Percentiles rank a stretch among this genome's conserved stretches.
Evolutionary conservation across 768 basidiomycete species (phyloP).

Genomic region (Hypholoma sublateritium): DNA sequence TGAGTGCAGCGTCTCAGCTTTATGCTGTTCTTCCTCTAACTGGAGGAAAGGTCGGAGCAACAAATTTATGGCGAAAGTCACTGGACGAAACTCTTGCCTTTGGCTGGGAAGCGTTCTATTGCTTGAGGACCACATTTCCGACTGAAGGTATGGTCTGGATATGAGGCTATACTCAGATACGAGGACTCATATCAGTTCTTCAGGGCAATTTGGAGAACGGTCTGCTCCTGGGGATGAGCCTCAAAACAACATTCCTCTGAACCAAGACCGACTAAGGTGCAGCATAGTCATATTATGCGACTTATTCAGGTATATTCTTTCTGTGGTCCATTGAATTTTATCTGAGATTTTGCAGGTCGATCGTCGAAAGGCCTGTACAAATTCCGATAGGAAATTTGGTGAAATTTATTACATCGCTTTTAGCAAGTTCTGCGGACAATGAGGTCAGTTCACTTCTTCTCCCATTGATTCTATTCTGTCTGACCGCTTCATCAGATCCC

Average conservation of each 20-base stretch:
- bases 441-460: constrained; percentile 28
- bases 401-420: constrained; percentile 50
- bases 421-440: constrained; percentile 48
- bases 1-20: constrained; percentile 53
- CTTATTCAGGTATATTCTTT: constrained; percentile 48
- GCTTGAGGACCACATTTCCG: constrained; percentile 61
- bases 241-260: constrained; percentile 48
- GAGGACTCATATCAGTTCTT: neutral
- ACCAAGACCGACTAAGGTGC: constrained; percentile 61
- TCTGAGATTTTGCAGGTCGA: constrained; percentile 39
- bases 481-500: constrained; percentile 36
- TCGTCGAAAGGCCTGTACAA: constrained; percentile 59
- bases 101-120: constrained; percentile 61
- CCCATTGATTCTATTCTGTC: constrained; percentile 1
- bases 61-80: constrained; percentile 72
- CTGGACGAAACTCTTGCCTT: constrained; percentile 68
- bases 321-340: neutral
- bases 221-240: constrained; percentile 39
- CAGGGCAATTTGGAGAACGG: constrained; percentile 10
- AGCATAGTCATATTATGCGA: constrained; percentile 50
- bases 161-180: neutral
- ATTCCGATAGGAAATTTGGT: constrained; percentile 67
- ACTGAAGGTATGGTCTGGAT: constrained; percentile 35
- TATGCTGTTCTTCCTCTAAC: constrained; percentile 66
- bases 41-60: constrained; percentile 78